Base-by-base conservation (phyloP, 1,139 yeast species). In the Saccharomyces hybrid region DNA sequence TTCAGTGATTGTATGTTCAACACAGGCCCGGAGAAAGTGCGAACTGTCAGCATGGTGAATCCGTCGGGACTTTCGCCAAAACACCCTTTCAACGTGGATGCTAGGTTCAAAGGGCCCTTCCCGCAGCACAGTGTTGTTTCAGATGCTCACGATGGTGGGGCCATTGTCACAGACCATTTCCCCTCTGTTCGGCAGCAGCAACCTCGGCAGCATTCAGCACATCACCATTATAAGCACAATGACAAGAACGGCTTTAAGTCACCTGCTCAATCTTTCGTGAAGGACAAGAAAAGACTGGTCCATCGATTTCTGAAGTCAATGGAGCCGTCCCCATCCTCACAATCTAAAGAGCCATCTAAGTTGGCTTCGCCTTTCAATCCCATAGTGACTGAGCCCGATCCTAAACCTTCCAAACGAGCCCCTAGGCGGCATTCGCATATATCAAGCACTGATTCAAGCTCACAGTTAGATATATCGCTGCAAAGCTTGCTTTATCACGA, bases 221-320 rank as follows among this genome's bases (percentile, higher is more conserved):
- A 54, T 16, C 53, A 41, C 13, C 52, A 30, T 20, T 34, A 23
- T 7, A 42, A 27, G 16, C 44, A 44, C 38, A 48, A 49, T 32
- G 50, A 49, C 23, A 54, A 20, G 32, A 13, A 23, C 44, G 51
- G 31, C 32, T 49, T 34, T 5, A 31, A 30, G n/a, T 25, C 26
- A n/a, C 49, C 48, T 6, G 30, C 52, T 5, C 52, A 30, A n/a
- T 34, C 42, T 2, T 50, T 30, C 14, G 52, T 48, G 3, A 50
- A 48, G 47, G 56, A 50, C 34, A 50, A 52, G 27, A 64, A 63
- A 49, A 56, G 69, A 49, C 49, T 66, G 27, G 69, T 65, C 2
- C 57, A 62, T 48, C 68, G 64, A 47, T 66, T 65, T 54, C 49
- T 64, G 31, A 55, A 57, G 20, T 58, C 62, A 1, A 47, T 51